A percentile compares a stretch with the other conserved stretches of the same genome.
These are phyloP conservation scores for Aechmea fasciata DNA, from an alignment of 176 grass and related monocot genomes.

Conservation along the genomic window DNA sequence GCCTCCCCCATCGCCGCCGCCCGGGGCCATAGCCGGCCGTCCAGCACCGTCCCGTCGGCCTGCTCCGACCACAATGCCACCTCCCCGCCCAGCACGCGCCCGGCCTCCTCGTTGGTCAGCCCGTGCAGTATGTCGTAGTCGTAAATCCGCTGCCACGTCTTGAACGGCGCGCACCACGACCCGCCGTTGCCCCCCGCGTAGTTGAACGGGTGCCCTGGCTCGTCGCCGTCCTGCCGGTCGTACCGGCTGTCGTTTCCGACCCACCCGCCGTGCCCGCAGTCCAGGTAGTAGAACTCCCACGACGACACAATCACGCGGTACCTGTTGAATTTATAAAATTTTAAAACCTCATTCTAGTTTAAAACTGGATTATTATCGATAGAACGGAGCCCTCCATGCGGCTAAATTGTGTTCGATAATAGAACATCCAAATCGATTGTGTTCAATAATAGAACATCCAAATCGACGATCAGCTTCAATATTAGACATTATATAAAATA, in stretches of 20 bases:
- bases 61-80: slow-evolving; percentile 95
- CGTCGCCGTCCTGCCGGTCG: slow-evolving; percentile 72
- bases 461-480: too few species aligned
- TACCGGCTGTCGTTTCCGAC: slow-evolving; percentile 86
- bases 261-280: slow-evolving; percentile 91
- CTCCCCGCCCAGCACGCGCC: slow-evolving; percentile 67
- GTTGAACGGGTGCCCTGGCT: slow-evolving; percentile 57
- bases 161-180: slow-evolving; percentile 92
- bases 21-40: slow-evolving; percentile 70
- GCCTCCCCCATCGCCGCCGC: slow-evolving; percentile 62
- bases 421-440: too few species aligned
- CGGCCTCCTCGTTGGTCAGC: slow-evolving; percentile 54
- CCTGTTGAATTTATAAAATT: too few species aligned
- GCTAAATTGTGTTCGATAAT: too few species aligned
- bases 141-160: slow-evolving; percentile 91
- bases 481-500: too few species aligned
- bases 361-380: too few species aligned
- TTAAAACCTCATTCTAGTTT: too few species aligned
- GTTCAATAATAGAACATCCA: too few species aligned
- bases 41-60: slow-evolving; percentile 59
- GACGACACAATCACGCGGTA: slow-evolving; percentile 87
- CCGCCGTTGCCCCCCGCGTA: slow-evolving; percentile 75
- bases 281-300: slow-evolving; percentile 86
- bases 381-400: too few species aligned
- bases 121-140: slow-evolving; percentile 95